These are phyloP conservation scores for Paxillus ammoniavirescens DNA, from an alignment of 768 basidiomycete genomes.

Conservation along the genomic window DNA sequence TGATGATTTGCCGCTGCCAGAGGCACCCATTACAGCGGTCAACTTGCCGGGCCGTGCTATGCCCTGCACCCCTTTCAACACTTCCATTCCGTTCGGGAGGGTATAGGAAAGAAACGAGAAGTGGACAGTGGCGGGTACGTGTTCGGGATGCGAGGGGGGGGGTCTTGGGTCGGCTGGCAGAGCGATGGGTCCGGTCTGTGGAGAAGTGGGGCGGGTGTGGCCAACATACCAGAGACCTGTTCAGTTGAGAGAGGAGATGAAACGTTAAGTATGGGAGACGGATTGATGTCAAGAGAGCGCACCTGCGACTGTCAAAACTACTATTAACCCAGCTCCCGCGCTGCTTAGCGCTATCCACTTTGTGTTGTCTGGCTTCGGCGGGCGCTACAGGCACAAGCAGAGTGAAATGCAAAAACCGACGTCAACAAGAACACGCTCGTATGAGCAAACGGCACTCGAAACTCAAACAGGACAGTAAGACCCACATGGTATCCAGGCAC, in stretches of 20 bases:
- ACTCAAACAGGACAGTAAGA: neutral
- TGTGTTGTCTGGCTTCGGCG: slow-evolving; percentile 81
- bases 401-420: neutral
- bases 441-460: neutral
- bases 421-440: neutral
- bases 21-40: slow-evolving; percentile 96
- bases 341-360: slow-evolving; percentile 82
- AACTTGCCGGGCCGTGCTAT: slow-evolving; percentile 85
- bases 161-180: slow-evolving; percentile 74
- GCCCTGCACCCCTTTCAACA: slow-evolving; percentile 83
- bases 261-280: neutral
- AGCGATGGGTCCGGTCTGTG: slow-evolving; percentile 68
- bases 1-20: slow-evolving; percentile 95
- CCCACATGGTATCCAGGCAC: slow-evolving; percentile 87
- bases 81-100: slow-evolving; percentile 54
- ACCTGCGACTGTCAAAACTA: slow-evolving; percentile 68
- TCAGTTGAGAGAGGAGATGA: neutral
- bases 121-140: slow-evolving; percentile 91
- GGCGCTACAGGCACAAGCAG: slow-evolving; percentile 43
- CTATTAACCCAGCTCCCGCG: slow-evolving; percentile 71
- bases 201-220: slow-evolving; percentile 45
- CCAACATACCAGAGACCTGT: slow-evolving; percentile 91
- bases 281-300: slow-evolving; percentile 9
- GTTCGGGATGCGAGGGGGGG: slow-evolving; percentile 66
- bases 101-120: slow-evolving; percentile 84